These are phyloP conservation scores for Aspergillus novofumigatus DNA, from an alignment of 2,329 filamentous ascomycete species.

Conservation along the genomic window DNA sequence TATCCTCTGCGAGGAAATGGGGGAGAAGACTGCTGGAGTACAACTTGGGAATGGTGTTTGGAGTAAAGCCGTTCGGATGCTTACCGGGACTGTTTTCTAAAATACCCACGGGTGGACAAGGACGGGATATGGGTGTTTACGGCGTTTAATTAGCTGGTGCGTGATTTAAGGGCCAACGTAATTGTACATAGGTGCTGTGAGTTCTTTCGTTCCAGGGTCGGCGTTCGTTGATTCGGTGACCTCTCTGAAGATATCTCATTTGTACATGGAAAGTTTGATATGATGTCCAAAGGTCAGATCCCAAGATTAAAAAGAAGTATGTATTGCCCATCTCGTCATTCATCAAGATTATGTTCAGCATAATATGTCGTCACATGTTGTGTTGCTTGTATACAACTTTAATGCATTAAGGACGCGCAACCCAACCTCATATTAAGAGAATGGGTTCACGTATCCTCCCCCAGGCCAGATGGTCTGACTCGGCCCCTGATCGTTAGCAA, in stretches of 20 bases:
- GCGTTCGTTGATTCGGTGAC: neutral
- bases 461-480: neutral
- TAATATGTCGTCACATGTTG: neutral
- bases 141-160: neutral
- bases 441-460: neutral
- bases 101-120: neutral
- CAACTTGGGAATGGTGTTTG: conserved; percentile 37
- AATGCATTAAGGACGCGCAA: neutral
- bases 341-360: neutral
- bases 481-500: neutral
- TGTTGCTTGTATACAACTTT: neutral
- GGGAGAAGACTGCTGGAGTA: conserved; percentile 10
- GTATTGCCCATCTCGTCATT: neutral
- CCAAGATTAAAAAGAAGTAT: neutral
- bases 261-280: neutral
- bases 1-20: conserved; percentile 29
- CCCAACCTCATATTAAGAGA: neutral
- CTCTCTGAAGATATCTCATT: neutral
- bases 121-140: neutral
- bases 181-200: neutral
- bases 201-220: conserved; percentile 4
- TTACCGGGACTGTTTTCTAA: conserved; percentile 35
- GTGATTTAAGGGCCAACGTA: conserved; percentile 1
- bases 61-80: conserved; percentile 35
- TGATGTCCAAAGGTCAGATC: neutral